These are phyloP conservation scores for Puccinia coronata DNA, from an alignment of 1,284 basidiomycete genomes.

Conservation along the genomic window DNA sequence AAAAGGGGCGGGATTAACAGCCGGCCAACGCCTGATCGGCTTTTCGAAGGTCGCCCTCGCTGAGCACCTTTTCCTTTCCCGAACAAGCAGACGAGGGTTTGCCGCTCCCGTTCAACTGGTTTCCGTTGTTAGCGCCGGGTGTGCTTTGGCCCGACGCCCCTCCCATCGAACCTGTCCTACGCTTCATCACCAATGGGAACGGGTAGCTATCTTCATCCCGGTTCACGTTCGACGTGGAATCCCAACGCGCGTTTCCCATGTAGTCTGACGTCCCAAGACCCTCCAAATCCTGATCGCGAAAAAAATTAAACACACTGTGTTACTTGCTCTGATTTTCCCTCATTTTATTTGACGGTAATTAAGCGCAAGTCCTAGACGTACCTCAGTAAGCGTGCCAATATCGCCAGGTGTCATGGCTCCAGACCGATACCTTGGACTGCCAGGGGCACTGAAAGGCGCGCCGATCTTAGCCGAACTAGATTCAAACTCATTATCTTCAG, in stretches of 20 bases:
- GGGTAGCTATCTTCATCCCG: slow-evolving; percentile 82
- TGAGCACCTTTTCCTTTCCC: slow-evolving; percentile 32
- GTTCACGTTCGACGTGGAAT: slow-evolving; percentile 52
- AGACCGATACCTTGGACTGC: slow-evolving; percentile 75
- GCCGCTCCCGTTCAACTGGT: slow-evolving; percentile 17
- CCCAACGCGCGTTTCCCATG: slow-evolving; percentile 66
- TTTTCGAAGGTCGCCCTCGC: slow-evolving; percentile 43
- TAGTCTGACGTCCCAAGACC: slow-evolving; percentile 81
- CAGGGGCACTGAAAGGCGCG: slow-evolving; percentile 76
- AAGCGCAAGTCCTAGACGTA: slow-evolving; percentile 3
- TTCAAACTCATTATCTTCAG: slow-evolving; percentile 66
- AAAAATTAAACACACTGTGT: background rate
- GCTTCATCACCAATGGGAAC: slow-evolving; percentile 61
- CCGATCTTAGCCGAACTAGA: slow-evolving; percentile 68
- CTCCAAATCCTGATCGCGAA: slow-evolving; percentile 68
- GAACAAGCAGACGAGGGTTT: background rate
- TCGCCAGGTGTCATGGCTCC: slow-evolving; percentile 86
- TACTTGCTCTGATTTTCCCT: too few relatives aligned
- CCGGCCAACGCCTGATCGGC: slow-evolving; percentile 42
- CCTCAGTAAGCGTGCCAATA: slow-evolving; percentile 72
- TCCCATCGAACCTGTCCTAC: slow-evolving; percentile 34
- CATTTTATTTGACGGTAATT: background rate
- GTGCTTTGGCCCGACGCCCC: slow-evolving; percentile 44
- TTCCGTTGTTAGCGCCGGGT: slow-evolving; percentile 27
- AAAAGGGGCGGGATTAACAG: slow-evolving; percentile 3